Base-by-base conservation (phyloP, 1,284 basidiomycete genomes). In the Rhodotorula sp. region DNA sequence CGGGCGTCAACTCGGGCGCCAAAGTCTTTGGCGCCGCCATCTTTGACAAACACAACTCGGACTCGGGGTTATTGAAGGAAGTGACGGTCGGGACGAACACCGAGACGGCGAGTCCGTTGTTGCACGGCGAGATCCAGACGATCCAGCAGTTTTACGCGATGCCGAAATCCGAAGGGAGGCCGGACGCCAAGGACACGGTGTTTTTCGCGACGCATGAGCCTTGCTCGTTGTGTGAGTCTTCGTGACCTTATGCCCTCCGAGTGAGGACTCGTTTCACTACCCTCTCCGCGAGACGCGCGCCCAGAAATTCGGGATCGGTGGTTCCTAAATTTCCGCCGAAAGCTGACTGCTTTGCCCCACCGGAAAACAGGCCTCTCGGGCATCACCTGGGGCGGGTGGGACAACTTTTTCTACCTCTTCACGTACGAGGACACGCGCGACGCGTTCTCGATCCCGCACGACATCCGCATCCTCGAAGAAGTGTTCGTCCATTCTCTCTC, bases 161-260 rank as follows among this genome's bases (percentile, higher is more conserved):
- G n/a, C 51, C 59, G 7, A n/a, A 56, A 6, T 59, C 39, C 34
- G 34, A 34, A 34, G 34, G 3, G 8, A 54, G 73, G 0, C 75
- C 75, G 12, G 54, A 59, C 0, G 48, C 69, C 3, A 67, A 71
- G 58, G 67, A 71, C 54, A 69, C 63, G 57, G 56, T 77, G 15
- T 77, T 77, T 47, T 70, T 77, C 52, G 65, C 68, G 3, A 75
- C 70, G 6, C 73, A 76, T 59, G 75, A 76, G 59, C 73, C 75
- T 3, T 76, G 75, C 56, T 54, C 54, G 0, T 29, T 72, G 6
- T 70, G 71, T 64, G 18, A n/a, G 66, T 65, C 23, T 39, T 46
- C 5, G 20, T 3, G 1, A 12, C 21, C 58, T 34, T 34, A 34
- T 34, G 34, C 8, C 5, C 12, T 12, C 5, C 43, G 39, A n/a